Percentiles rank a stretch among this genome's conserved stretches.
Conservation (phyloP, 1,139 yeast species). For the Kurtzmaniella quercitrusa region DNA sequence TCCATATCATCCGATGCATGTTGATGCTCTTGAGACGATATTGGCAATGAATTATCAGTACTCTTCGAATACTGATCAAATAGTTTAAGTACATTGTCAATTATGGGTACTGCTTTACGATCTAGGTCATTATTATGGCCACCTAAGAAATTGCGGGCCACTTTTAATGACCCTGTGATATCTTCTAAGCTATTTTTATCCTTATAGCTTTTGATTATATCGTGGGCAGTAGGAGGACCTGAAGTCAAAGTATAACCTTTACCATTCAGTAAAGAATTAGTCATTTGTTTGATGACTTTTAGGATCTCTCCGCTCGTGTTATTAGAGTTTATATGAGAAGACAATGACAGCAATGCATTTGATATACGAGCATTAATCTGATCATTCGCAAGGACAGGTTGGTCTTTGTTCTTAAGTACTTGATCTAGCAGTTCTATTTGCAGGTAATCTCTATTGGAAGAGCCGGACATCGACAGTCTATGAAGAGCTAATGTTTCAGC, state of each 20-base stretch:
- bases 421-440: conserved; percentile 23
- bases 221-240: conserved; percentile 16
- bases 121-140: conserved; percentile 10
- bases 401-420: conserved; percentile 13
- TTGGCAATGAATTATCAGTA: conserved; percentile 2
- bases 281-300: conserved; percentile 38
- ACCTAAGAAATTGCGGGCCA: conserved; percentile 36
- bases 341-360: conserved; percentile 23
- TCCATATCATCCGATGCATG: conserved; percentile 7
- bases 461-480: conserved; percentile 34
- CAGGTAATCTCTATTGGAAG: conserved; percentile 24
- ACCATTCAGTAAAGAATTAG: conserved; percentile 21
- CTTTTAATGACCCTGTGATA: conserved; percentile 30
- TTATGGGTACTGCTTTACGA: conserved; percentile 18
- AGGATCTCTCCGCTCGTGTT: conserved; percentile 24
- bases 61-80: conserved; percentile 3
- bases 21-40: not conserved
- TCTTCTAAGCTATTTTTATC: conserved; percentile 18
- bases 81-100: conserved; percentile 22
- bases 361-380: conserved; percentile 28
- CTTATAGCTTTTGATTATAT: conserved; percentile 23
- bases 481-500: conserved; percentile 64
- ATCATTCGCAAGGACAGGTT: conserved; percentile 8
- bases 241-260: conserved; percentile 8
- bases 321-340: conserved; percentile 14